Conservation (phyloP, 2,329 filamentous ascomycete species). For the Cadophora sp. region DNA sequence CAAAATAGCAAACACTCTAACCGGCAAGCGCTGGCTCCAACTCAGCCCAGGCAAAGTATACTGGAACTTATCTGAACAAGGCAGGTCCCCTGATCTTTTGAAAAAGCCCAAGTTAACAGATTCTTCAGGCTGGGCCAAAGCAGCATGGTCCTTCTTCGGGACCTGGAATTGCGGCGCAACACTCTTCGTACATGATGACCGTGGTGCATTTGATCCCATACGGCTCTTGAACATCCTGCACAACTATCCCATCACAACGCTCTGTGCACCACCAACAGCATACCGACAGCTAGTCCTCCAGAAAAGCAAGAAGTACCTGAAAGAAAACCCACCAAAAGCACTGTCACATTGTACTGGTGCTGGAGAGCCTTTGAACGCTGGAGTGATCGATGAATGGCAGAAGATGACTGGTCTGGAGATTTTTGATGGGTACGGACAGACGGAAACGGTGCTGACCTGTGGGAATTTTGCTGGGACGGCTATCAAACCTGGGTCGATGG, state of each 20-base stretch:
- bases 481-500: conserved; percentile 50
- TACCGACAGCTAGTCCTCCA: conserved; percentile 50
- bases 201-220: conserved; percentile 45
- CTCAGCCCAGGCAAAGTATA: conserved; percentile 47
- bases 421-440: conserved; percentile 51
- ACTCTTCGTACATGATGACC: conserved; percentile 50
- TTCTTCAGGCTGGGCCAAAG: conserved; percentile 49
- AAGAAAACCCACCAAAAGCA: conserved; percentile 40
- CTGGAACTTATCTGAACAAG: conserved; percentile 51
- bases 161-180: conserved; percentile 51
- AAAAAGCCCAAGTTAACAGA: background rate
- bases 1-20: conserved; percentile 46
- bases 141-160: conserved; percentile 50
- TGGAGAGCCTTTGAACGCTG: conserved; percentile 50
- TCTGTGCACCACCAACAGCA: conserved; percentile 51
- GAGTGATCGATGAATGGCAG: conserved; percentile 48
- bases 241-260: conserved; percentile 49
- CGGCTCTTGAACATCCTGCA: conserved; percentile 46
- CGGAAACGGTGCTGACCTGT: conserved; percentile 50
- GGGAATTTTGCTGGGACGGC: conserved; percentile 47
- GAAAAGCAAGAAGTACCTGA: conserved; percentile 43
- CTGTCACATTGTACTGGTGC: conserved; percentile 49
- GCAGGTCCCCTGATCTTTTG: conserved; percentile 19
- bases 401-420: conserved; percentile 48
- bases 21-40: conserved; percentile 49